Conservation (phyloP, 345 rosid species). For the Luvunga scandens region DNA sequence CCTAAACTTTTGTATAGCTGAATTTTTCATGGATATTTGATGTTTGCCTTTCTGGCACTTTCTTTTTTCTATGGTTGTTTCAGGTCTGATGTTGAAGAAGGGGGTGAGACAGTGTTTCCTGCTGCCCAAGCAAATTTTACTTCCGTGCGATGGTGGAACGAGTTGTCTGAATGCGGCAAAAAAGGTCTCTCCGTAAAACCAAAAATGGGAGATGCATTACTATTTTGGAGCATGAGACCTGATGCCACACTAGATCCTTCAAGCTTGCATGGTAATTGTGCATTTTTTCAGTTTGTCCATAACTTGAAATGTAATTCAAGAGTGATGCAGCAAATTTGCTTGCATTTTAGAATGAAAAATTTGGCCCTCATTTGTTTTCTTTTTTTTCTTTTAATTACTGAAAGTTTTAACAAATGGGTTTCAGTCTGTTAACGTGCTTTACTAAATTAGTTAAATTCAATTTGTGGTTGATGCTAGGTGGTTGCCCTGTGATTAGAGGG, state of each 20-base stretch:
- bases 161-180: conserved; percentile 83
- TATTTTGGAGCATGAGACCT: conserved; percentile 95
- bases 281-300: background rate
- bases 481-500: conserved; percentile 88
- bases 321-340: conserved; percentile 13
- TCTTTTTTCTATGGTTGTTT: conserved; percentile 11
- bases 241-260: conserved; percentile 86
- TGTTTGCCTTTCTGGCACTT: conserved; percentile 2
- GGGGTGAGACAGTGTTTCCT: conserved; percentile 96
- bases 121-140: conserved; percentile 60
- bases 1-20: background rate
- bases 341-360: background rate
- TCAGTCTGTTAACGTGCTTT: background rate
- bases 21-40: background rate
- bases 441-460: background rate
- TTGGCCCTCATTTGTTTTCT: background rate
- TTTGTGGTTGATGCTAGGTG: conserved; percentile 43
- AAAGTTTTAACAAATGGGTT: background rate
- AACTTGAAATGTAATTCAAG: conserved; percentile 5
- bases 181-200: conserved; percentile 74
- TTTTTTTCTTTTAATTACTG: too few species aligned
- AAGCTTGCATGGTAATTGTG: conserved; percentile 66
- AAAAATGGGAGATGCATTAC: conserved; percentile 84
- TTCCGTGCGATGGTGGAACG: conserved; percentile 73
- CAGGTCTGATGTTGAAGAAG: conserved; percentile 98